phyloP scores from a whole-genome alignment of 345 rosid species.

The Firmiana major region DNA sequence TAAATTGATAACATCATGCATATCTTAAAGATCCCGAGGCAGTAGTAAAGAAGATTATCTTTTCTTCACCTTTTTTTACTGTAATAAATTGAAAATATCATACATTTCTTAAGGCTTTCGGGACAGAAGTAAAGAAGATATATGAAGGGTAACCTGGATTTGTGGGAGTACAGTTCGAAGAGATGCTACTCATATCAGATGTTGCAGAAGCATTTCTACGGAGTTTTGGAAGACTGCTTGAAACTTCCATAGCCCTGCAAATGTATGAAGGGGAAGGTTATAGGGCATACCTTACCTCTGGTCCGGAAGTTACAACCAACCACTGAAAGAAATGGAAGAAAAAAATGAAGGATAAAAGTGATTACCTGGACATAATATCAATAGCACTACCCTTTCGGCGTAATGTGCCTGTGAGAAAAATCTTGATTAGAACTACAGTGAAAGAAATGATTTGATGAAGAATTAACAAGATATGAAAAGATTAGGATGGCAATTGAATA shows the following conservation, averaged over 20 bases:
- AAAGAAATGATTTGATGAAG: constrained; percentile 8
- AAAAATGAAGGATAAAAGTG: neutral
- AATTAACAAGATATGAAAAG: constrained; percentile 9
- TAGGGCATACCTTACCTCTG: neutral
- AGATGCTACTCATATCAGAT: constrained; percentile 56
- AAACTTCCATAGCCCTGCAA: constrained; percentile 49
- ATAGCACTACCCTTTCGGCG: constrained; percentile 46
- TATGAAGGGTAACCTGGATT: constrained; percentile 45
- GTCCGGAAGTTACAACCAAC: neutral
- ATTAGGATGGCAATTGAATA: neutral
- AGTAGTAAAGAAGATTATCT: neutral
- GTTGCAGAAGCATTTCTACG: constrained; percentile 65
- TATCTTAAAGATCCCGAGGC: neutral
- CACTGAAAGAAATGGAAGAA: neutral
- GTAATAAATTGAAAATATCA: neutral
- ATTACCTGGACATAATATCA: constrained; percentile 69
- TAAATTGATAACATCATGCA: neutral
- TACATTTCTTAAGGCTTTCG: neutral
- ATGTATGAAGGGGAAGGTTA: constrained; percentile 5
- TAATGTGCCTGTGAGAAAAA: constrained; percentile 43
- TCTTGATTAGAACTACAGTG: constrained; percentile 18
- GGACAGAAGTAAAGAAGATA: neutral
- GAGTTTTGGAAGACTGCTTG: constrained; percentile 46
- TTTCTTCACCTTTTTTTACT: neutral
- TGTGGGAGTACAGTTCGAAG: constrained; percentile 38